phyloP scores from a whole-genome alignment of 768 basidiomycete genomes.

The Xanthoconium purpureum region DNA sequence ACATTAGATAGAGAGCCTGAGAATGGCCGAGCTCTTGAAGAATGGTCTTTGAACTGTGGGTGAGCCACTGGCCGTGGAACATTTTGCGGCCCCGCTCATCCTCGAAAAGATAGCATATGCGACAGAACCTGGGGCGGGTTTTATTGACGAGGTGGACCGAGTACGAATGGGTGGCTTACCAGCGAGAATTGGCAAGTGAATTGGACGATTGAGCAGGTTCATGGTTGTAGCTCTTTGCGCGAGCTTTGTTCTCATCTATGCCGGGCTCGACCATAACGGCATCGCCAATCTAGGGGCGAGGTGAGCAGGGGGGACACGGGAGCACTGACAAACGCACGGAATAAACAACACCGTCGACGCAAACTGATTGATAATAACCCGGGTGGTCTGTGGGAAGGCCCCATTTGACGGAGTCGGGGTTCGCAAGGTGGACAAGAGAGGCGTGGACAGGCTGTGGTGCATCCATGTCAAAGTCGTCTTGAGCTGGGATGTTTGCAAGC shows the following conservation, averaged over 20 bases:
- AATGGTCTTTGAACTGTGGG: constrained; percentile 60
- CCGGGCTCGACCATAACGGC: constrained; percentile 63
- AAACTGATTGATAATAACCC: constrained; percentile 43
- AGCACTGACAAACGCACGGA: constrained; percentile 35
- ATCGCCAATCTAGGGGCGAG: constrained; percentile 51
- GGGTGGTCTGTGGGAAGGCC: constrained; percentile 19
- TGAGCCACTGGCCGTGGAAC: constrained; percentile 73
- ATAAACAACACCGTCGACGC: constrained; percentile 58
- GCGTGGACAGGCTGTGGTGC: constrained; percentile 6
- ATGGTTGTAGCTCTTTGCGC: constrained; percentile 40
- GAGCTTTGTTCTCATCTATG: constrained; percentile 40
- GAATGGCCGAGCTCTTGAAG: constrained; percentile 68
- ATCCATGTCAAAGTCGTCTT: constrained; percentile 29
- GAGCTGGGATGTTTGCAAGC: constrained; percentile 32
- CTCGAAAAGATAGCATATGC: constrained; percentile 64
- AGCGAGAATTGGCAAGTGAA: constrained; percentile 52
- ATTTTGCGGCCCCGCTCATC: constrained; percentile 38
- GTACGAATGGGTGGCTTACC: constrained; percentile 42
- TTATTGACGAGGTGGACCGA: not conserved
- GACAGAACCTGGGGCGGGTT: constrained; percentile 56
- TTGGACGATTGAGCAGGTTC: constrained; percentile 49
- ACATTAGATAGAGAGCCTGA: constrained; percentile 52
- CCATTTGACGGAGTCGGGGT: constrained; percentile 38
- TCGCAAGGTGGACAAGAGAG: constrained; percentile 26
- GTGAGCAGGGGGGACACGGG: constrained; percentile 9